phyloP scores from a whole-genome alignment of 345 rosid species.

The Balakata baccata region DNA sequence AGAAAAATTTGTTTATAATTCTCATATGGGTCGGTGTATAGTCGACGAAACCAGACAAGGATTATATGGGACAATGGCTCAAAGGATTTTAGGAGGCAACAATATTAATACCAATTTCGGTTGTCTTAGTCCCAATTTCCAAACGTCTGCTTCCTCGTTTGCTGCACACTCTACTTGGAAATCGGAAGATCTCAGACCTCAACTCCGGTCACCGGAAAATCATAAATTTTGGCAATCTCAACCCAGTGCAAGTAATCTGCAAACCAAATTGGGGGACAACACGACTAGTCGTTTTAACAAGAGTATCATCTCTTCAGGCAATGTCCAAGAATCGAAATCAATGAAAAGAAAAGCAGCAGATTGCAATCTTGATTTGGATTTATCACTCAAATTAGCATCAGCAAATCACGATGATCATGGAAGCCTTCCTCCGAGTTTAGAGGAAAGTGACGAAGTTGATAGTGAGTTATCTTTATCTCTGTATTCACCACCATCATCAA shows the following conservation, averaged over 20 bases:
- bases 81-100: slow-evolving; percentile 30
- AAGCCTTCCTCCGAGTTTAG: slow-evolving; percentile 4
- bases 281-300: neutral
- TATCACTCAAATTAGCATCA: slow-evolving; percentile 21
- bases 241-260: slow-evolving; percentile 10
- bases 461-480: slow-evolving; percentile 25
- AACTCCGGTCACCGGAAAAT: slow-evolving; percentile 12
- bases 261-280: slow-evolving; percentile 11
- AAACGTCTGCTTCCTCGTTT: slow-evolving; percentile 15
- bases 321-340: slow-evolving; percentile 26
- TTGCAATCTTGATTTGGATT: slow-evolving; percentile 25
- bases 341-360: slow-evolving; percentile 40
- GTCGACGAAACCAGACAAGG: slow-evolving; percentile 36
- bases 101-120: slow-evolving; percentile 24
- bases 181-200: slow-evolving; percentile 18
- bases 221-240: slow-evolving; percentile 17
- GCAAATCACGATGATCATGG: slow-evolving; percentile 4
- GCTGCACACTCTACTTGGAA: slow-evolving; percentile 20
- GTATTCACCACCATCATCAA: slow-evolving; percentile 30
- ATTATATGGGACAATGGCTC: slow-evolving; percentile 30
- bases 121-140: slow-evolving; percentile 11
- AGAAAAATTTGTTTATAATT: slow-evolving; percentile 27
- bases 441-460: slow-evolving; percentile 10
- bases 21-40: slow-evolving; percentile 35
- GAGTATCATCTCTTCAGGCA: neutral